Conservation (phyloP, 768 basidiomycete species). For the Leccinum disarticulatum region DNA sequence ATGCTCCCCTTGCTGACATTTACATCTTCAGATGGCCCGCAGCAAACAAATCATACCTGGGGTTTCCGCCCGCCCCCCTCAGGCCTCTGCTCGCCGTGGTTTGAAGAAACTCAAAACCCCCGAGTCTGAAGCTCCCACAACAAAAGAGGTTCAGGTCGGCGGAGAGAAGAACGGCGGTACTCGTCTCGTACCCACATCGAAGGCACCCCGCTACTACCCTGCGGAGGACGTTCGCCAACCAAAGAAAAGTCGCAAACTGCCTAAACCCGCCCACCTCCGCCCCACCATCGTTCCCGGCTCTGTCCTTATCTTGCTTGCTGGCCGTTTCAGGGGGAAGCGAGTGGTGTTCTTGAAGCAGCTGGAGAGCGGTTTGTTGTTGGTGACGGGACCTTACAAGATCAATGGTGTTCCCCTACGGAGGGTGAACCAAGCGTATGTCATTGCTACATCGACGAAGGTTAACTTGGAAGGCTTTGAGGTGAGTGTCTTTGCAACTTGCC, state of each 20-base stretch:
- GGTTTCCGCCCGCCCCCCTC: constrained; percentile 80
- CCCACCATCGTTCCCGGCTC: constrained; percentile 90
- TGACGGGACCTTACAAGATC: constrained; percentile 96
- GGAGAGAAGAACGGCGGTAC: constrained; percentile 90
- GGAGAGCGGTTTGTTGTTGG: constrained; percentile 86
- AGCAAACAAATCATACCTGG: constrained; percentile 81
- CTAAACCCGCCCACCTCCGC: constrained; percentile 77
- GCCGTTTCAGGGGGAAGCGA: constrained; percentile 96
- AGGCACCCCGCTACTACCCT: constrained; percentile 90
- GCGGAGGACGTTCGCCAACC: constrained; percentile 91
- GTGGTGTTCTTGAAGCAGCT: constrained; percentile 98
- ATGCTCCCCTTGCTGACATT: constrained; percentile 18
- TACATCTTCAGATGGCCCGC: constrained; percentile 71
- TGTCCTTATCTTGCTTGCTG: constrained; percentile 94
- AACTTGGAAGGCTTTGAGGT: constrained; percentile 77
- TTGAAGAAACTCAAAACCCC: constrained; percentile 84
- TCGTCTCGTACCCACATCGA: constrained; percentile 81
- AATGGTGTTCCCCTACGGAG: constrained; percentile 98
- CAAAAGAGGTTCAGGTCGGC: constrained; percentile 78
- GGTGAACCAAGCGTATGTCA: constrained; percentile 98
- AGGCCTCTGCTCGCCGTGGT: constrained; percentile 76
- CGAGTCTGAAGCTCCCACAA: constrained; percentile 58
- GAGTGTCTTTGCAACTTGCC: constrained; percentile 27
- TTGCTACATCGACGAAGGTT: constrained; percentile 94
- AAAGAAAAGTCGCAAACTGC: constrained; percentile 89